Evolutionary conservation across 257 asterid species (phyloP).

Genomic region (Solanum etuberosum): DNA sequence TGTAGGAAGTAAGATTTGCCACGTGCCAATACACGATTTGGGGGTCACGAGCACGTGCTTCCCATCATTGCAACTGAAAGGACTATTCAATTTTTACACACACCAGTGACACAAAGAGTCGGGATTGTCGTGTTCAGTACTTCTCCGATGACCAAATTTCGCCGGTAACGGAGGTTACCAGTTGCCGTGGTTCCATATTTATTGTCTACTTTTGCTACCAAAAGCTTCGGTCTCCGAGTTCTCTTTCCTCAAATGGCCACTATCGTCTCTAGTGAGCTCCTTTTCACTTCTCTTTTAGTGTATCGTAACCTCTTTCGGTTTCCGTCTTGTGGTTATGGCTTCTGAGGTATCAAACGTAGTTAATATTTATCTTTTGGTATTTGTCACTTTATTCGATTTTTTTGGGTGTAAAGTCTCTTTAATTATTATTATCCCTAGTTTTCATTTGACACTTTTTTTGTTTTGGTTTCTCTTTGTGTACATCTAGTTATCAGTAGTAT

Average conservation of each 20-base stretch:
- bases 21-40: neutral
- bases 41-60: neutral
- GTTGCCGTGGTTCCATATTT: neutral
- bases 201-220: neutral
- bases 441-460: neutral
- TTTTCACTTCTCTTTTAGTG: neutral
- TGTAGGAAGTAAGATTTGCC: neutral
- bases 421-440: neutral
- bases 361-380: neutral
- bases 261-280: neutral
- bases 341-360: neutral
- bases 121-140: neutral
- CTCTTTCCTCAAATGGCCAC: neutral
- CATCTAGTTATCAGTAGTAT: neutral
- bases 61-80: neutral
- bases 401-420: neutral
- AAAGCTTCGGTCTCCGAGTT: neutral
- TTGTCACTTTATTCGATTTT: neutral
- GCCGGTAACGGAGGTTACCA: neutral
- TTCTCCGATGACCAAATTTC: neutral
- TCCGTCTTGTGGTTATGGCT: neutral
- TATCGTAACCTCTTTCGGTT: neutral
- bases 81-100: neutral
- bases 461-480: neutral
- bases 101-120: neutral